These are phyloP conservation scores for Dothistroma septosporum DNA, from an alignment of 2,329 filamentous ascomycete genomes.

Conservation along the genomic window DNA sequence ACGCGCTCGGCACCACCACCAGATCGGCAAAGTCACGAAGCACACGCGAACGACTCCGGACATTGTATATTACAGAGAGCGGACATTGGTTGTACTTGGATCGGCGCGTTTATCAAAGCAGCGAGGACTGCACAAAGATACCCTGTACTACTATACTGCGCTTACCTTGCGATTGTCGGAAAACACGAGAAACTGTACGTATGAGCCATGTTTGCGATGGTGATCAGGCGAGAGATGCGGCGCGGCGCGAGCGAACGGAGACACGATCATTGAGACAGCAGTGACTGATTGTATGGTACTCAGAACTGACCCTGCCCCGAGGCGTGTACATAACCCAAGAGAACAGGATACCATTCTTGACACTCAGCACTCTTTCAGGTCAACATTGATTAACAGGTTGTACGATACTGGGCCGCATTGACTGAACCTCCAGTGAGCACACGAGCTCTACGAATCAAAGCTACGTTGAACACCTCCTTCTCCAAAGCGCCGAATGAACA, in stretches of 20 bases:
- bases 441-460: not conserved
- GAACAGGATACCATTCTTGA: conserved; percentile 9
- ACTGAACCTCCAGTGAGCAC: not conserved
- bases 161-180: not conserved
- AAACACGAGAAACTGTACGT: conserved; percentile 21
- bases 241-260: conserved; percentile 2
- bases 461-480: not conserved
- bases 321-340: conserved; percentile 24
- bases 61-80: not conserved
- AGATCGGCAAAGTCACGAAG: not conserved
- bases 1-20: not conserved
- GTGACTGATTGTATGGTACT: conserved; percentile 24
- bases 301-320: conserved; percentile 19
- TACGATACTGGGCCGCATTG: not conserved
- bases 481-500: conserved; percentile 12
- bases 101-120: not conserved
- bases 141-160: conserved; percentile 7
- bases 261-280: conserved; percentile 9
- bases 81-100: not conserved
- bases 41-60: not conserved
- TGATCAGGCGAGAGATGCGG: conserved; percentile 1
- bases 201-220: conserved; percentile 20
- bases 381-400: conserved; percentile 1
- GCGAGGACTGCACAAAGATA: not conserved
- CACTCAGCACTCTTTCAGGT: not conserved